phyloP scores from a whole-genome alignment of 805 yeast genomes.

The Hanseniaspora meyeri region DNA sequence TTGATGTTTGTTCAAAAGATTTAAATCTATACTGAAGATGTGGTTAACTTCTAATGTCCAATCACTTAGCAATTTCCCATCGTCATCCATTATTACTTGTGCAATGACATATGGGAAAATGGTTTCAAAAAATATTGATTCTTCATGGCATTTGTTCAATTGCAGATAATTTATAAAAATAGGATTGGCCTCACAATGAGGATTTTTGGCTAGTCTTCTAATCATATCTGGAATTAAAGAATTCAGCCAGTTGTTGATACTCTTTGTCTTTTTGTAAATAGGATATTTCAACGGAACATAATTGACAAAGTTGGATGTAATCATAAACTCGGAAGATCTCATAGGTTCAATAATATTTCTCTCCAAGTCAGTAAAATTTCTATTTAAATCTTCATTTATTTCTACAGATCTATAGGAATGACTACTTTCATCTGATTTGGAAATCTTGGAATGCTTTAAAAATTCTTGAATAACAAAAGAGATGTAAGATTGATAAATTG shows the following conservation, averaged over 20 bases:
- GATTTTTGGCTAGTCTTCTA: constrained; percentile 23
- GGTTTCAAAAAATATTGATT: constrained; percentile 54
- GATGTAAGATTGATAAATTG: constrained; percentile 66
- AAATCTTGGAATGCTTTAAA: constrained; percentile 49
- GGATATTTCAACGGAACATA: constrained; percentile 48
- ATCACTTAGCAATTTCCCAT: constrained; percentile 27
- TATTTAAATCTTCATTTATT: constrained; percentile 41
- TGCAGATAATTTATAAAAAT: constrained; percentile 8
- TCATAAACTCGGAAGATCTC: constrained; percentile 54
- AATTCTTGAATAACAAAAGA: constrained; percentile 86
- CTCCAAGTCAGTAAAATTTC: constrained; percentile 46
- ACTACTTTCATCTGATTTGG: constrained; percentile 23
- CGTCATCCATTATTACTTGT: constrained; percentile 43
- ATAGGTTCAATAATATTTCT: constrained; percentile 67
- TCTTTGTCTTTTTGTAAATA: constrained; percentile 42
- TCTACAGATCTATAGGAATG: constrained; percentile 20
- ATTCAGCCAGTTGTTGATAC: constrained; percentile 61
- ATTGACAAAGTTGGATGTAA: constrained; percentile 40
- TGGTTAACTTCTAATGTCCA: constrained; percentile 44
- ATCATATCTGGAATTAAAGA: constrained; percentile 56
- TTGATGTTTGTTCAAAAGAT: constrained; percentile 37
- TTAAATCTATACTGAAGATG: constrained; percentile 41
- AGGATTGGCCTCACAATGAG: neutral
- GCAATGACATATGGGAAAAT: constrained; percentile 67
- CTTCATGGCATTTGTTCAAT: constrained; percentile 6